Evolutionary conservation across 306 rosid genomes (phyloP), one percentile per base, ranked within the genome.

Genomic region (Herpetospermum pedunculosum): DNA sequence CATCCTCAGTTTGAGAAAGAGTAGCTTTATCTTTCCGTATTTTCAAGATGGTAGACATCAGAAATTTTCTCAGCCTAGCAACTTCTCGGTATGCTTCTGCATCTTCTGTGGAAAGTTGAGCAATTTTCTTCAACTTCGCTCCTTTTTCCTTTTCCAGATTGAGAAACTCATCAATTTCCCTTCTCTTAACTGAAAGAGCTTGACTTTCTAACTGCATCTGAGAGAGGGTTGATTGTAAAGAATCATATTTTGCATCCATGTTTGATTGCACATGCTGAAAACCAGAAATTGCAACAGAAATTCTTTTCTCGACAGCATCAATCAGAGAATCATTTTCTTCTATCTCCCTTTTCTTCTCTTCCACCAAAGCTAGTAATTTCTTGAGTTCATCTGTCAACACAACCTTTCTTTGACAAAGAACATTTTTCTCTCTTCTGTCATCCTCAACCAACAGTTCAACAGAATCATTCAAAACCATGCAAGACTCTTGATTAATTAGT

Each of bases 291-390:
- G 77, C 90, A 76, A 76, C 65, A 30, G 75, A 76, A 25, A 91
- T 91, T 84, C 78, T 91, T 76, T 80, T 72, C 64, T 88, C 92
- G 35, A 91, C 89, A 72, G 80, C 88, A 76, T 81, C 50, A 30
- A 88, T 85, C 63, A 73, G 77, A 69, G 72, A 46, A 67, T 88
- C 91, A 68, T 86, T 87, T 64, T 88, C 86, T 44, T 90, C 89
- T 55, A 91, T 88, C 78, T 91, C 89, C 79, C 73, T 82, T 78
- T 91, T 87, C 85, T 91, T 91, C 71, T 77, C 87, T 76, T 83
- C 83, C 53, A 91, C 95, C 44, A 91, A 76, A 68, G 87, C 87
- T 75, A 87, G 89, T 40, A 91, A 88, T 23, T 84, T 57, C 68
- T 87, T 87, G 78, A 91, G 80, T 79, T 91, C 91, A 53, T 72